These are phyloP conservation scores for Scutellaria minor DNA, from an alignment of 257 asterid species.

Conservation along the genomic window DNA sequence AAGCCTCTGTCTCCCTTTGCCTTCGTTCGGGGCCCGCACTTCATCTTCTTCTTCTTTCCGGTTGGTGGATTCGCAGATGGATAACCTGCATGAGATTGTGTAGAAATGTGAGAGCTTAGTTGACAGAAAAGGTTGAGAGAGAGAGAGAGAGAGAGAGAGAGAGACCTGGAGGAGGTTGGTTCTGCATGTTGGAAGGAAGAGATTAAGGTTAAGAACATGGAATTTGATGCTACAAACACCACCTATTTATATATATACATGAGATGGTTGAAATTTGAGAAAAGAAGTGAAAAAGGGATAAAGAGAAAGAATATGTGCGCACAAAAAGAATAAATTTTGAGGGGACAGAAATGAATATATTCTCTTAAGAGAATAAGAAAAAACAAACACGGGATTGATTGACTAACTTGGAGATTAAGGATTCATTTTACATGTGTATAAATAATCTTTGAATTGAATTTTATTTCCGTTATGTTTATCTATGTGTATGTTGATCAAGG, in stretches of 20 bases:
- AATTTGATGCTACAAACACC: neutral
- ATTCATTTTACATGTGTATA: no score
- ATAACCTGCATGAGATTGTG: constrained; percentile 47
- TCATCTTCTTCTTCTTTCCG: constrained; percentile 53
- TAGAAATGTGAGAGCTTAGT: constrained; percentile 4
- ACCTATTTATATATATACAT: constrained; percentile 11
- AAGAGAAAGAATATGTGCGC: constrained; percentile 19
- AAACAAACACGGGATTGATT: neutral
- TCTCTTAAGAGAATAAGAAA: constrained; percentile 10
- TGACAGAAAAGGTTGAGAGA: constrained; percentile 6
- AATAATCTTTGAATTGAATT: no score
- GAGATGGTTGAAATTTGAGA: neutral
- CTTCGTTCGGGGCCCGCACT: constrained; percentile 49
- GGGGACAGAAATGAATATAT: constrained; percentile 25
- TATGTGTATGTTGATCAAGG: no score
- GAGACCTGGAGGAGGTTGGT: constrained; percentile 57
- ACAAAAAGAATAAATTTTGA: neutral
- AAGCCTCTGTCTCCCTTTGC: constrained; percentile 74
- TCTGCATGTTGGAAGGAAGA: constrained; percentile 47
- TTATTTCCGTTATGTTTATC: no score
- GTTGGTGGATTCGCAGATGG: constrained; percentile 50
- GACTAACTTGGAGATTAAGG: neutral
- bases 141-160: constrained; percentile 32
- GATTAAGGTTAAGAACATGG: neutral
- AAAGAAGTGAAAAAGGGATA: constrained; percentile 2